Base-by-base conservation (phyloP, 2,329 filamentous ascomycete species). In the Zalaria obscura region DNA sequence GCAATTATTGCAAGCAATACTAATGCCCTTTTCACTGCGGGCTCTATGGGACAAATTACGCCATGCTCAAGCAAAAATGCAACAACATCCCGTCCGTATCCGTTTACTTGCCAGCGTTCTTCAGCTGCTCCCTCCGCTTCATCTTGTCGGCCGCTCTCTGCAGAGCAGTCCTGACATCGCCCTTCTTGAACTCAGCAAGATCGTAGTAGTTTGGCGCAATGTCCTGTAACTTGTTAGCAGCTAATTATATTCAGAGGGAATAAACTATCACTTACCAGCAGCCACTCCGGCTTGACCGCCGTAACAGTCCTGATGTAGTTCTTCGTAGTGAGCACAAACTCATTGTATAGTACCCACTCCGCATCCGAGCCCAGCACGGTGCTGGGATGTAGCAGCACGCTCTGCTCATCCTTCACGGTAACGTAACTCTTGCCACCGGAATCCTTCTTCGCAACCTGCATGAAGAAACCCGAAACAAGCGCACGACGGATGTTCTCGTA, bases 281-380 rank as follows among this genome's bases (percentile, higher is more conserved):
- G 68, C 91, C 91, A 98, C 63, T 98, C 91, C 1, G 89, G 84
- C 59, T 84, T 83, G 42, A 98, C 81, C 27, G 83, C 79, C 8
- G 88, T 96, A 38, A 95, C 86, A 0, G 86, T 95, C 43, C 93
- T 77, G 53, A 98, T 89, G 61, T 95, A 98, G 66, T 96, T 93
- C 74, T 98, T 95, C 40, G 83, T 91, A 1, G 91, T 98, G 42
- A 98, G 75, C 8, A 98, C 91, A 56, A 96, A 98, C 59, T 98
- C 93, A 55, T 96, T 94, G 66, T 98, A 98, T 26, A 98, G 68
- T 26, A 98, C 85, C 91, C 91, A 98, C 51, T 98, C 91, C 51
- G 80, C 85, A 45, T 95, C 88, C 44, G 86, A 80, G 39, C 78
- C 76, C 25, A 98, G 71, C 28, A 94, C 88, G 1, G 88, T 95